Conservation (phyloP, 2,329 filamentous ascomycete species). For the Blastomyces silverae region DNA sequence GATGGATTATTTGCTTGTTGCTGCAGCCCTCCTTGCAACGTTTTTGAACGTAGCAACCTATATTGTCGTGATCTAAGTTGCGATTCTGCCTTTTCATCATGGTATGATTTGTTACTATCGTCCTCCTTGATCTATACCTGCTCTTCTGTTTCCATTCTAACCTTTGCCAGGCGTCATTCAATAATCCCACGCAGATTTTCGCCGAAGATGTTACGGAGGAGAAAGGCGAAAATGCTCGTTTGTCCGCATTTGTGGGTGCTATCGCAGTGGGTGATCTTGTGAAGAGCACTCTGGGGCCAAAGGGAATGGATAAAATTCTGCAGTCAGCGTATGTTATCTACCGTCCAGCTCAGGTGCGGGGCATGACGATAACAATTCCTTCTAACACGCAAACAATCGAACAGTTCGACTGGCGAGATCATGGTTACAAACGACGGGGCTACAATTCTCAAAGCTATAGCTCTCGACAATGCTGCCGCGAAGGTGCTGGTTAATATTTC, state of each 20-base stretch:
- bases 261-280: conserved; percentile 97
- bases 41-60: background rate
- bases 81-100: conserved; percentile 13
- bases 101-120: conserved; percentile 14
- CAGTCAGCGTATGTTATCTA: conserved; percentile 70
- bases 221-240: conserved; percentile 97
- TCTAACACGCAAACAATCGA: conserved; percentile 7
- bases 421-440: conserved; percentile 99
- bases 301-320: conserved; percentile 98
- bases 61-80: conserved; percentile 4
- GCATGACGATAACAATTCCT: background rate
- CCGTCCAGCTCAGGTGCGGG: background rate
- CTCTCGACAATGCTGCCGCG: conserved; percentile 93
- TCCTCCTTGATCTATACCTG: background rate
- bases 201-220: conserved; percentile 94
- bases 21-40: background rate
- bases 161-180: conserved; percentile 31
- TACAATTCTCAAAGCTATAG: conserved; percentile 96
- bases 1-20: background rate
- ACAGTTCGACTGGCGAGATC: conserved; percentile 86
- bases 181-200: conserved; percentile 94
- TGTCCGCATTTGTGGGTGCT: conserved; percentile 95
- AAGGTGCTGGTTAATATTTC: conserved; percentile 99
- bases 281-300: conserved; percentile 93
- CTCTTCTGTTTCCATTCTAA: conserved; percentile 12